Conservation (phyloP, 2,329 filamentous ascomycete genomes). For the Mariannaea sp. region DNA sequence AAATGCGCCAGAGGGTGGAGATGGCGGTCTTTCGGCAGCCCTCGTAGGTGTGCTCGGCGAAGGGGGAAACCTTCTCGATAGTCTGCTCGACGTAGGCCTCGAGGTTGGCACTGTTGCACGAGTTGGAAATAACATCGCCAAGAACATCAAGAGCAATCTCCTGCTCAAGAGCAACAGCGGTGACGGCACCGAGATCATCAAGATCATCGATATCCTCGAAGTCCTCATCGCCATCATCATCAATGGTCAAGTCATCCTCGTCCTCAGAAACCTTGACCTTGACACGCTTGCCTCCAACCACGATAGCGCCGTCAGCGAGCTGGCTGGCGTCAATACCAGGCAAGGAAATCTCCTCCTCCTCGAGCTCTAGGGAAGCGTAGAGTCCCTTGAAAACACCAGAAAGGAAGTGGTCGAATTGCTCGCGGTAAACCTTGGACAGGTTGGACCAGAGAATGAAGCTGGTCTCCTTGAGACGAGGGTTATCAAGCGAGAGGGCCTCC, state of each 20-base stretch:
- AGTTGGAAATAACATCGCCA: constrained; percentile 88
- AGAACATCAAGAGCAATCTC: constrained; percentile 96
- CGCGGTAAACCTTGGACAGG: constrained; percentile 90
- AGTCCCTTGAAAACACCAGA: constrained; percentile 78
- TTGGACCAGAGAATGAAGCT: constrained; percentile 97
- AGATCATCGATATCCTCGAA: constrained; percentile 83
- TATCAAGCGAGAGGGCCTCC: constrained; percentile 85
- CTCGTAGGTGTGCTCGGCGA: constrained; percentile 89
- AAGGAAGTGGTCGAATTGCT: constrained; percentile 79
- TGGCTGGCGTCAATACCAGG: constrained; percentile 62
- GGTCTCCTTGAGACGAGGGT: constrained; percentile 90
- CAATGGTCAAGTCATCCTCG: constrained; percentile 59
- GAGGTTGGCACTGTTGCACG: constrained; percentile 72
- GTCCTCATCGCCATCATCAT: constrained; percentile 60
- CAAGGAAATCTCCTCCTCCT: constrained; percentile 84
- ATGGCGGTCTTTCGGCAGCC: constrained; percentile 92
- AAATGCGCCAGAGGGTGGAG: constrained; percentile 90
- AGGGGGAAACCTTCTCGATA: constrained; percentile 77
- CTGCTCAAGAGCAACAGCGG: constrained; percentile 91
- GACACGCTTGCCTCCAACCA: constrained; percentile 81
- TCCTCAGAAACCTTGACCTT: constrained; percentile 69
- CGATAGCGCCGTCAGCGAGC: constrained; percentile 76
- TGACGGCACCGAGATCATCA: constrained; percentile 82
- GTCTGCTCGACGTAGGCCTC: constrained; percentile 88
- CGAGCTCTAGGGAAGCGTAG: constrained; percentile 82